phyloP scores from a whole-genome alignment of 2,329 filamentous ascomycete species.

The Paraphaeosphaeria minitans region DNA sequence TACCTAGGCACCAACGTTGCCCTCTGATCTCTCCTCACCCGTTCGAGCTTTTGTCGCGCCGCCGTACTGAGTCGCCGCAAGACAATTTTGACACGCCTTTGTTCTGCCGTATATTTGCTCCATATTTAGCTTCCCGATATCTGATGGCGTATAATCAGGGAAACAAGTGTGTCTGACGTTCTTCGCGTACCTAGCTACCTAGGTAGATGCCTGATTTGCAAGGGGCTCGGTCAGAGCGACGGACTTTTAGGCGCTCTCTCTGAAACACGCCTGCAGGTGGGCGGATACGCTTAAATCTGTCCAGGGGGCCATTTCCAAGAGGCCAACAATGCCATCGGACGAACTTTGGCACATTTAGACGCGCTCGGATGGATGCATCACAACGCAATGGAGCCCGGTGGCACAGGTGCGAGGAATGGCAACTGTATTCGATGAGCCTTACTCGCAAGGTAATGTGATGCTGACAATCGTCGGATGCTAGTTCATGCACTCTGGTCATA shows the following conservation, averaged over 20 bases:
- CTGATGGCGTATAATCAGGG: not conserved
- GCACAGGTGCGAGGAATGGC: too few relatives aligned
- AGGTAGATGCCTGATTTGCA: constrained; percentile 5
- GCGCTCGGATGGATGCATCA: not conserved
- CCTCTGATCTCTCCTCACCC: not conserved
- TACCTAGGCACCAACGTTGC: too few relatives aligned
- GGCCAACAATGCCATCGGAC: not conserved
- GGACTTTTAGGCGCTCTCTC: constrained; percentile 3
- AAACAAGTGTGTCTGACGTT: constrained; percentile 1
- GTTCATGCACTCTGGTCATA: too few relatives aligned
- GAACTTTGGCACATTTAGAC: not conserved
- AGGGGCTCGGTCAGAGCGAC: not conserved
- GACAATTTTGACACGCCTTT: not conserved
- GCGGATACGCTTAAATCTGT: constrained; percentile 6
- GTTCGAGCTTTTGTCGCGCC: not conserved
- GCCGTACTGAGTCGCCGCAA: not conserved
- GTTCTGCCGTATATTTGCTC: not conserved
- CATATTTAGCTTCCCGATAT: not conserved
- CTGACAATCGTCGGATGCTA: too few relatives aligned
- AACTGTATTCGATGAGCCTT: too few relatives aligned
- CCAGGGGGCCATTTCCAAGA: not conserved
- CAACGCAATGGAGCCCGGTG: too few relatives aligned
- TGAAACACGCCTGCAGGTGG: constrained; percentile 7
- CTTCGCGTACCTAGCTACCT: constrained; percentile 1
- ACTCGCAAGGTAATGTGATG: too few relatives aligned